phyloP scores from a whole-genome alignment of 306 rosid genomes.

The Acacia crassicarpa region DNA sequence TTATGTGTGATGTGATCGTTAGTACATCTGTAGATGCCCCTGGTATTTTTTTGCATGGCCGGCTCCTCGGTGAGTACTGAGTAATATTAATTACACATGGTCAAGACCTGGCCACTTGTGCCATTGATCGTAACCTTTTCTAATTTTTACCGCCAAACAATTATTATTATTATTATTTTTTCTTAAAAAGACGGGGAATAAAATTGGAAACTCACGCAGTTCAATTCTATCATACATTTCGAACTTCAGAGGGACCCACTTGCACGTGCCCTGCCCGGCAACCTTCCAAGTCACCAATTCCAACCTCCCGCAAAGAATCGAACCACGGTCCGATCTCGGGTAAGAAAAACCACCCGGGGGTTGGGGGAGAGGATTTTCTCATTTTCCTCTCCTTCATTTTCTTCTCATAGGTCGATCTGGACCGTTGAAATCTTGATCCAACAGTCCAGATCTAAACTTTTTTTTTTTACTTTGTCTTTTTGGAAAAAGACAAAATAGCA shows the following conservation, averaged over 20 bases:
- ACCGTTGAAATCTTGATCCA: no score
- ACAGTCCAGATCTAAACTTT: no score
- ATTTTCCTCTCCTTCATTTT: no score
- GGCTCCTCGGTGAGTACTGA: background rate
- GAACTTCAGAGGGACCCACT: slow-evolving; percentile 29
- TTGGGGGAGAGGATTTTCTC: no score
- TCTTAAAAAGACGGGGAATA: background rate
- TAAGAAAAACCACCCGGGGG: background rate
- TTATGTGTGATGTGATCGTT: background rate
- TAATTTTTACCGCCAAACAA: background rate
- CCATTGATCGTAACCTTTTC: background rate
- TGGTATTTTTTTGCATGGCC: background rate
- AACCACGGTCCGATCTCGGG: slow-evolving; percentile 6
- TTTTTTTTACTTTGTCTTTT: no score
- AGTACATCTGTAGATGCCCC: background rate
- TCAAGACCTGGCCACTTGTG: background rate
- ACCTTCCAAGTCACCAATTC: slow-evolving; percentile 29
- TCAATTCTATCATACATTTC: slow-evolving; percentile 7
- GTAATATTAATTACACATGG: background rate
- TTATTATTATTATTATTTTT: no score
- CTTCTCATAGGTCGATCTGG: no score
- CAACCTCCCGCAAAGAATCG: background rate
- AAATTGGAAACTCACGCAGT: background rate
- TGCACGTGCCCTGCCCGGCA: slow-evolving; percentile 43
- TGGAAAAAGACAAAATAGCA: no score